Evolutionary conservation across 352 stramenopile species (phyloP), one percentile per base, ranked within the genome.

Genomic region (Phytophthora sojae): DNA sequence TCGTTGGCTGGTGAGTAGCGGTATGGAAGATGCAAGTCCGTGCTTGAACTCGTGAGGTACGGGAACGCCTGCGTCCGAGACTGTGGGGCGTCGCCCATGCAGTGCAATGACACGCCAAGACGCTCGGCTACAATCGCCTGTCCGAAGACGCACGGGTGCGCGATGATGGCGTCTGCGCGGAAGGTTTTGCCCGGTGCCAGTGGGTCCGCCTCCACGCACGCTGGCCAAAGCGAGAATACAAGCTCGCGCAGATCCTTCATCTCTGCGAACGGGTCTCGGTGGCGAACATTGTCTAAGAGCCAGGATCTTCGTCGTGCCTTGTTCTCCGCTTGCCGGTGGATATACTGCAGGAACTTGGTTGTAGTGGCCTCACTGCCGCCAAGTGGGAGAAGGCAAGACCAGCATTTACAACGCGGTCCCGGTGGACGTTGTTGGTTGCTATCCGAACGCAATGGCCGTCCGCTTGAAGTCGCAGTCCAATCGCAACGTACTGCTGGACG

Each of bases 401-500:
- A 53, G 74, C 67, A 21, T 57, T 73, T 6, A 83, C 65, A 37
- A 98, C 86, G 2, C 82, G 84, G 7, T 88, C 58, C 0, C 93
- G 80, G 75, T 95, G 91, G 9, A 77, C 80, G 21, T 82, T 81
- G 58, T 96, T 93, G 6, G 92, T 96, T 1, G 93, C 95, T 32
- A 99, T 88, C 3, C 96, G 84, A 0, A 99, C 94, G 26, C 88
- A 83, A 72, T 99, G 96, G 0, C 95, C 95, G 39, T 96, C 73
- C 0, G 73, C 69, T 68, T 90, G 73, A 7, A 99, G 79, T 7
- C 81, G 67, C 11, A 89, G 60, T 32, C 89, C 92, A 23, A 98
- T 87, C 1, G 79, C 84, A 26, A 95, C 80, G 57, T 85, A 95
- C 25, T 91, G 86, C 45, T 93, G 74, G 0, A 97, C 77, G 32